phyloP scores from a whole-genome alignment of 75 land plant genomes.

The Larix kaempferi region DNA sequence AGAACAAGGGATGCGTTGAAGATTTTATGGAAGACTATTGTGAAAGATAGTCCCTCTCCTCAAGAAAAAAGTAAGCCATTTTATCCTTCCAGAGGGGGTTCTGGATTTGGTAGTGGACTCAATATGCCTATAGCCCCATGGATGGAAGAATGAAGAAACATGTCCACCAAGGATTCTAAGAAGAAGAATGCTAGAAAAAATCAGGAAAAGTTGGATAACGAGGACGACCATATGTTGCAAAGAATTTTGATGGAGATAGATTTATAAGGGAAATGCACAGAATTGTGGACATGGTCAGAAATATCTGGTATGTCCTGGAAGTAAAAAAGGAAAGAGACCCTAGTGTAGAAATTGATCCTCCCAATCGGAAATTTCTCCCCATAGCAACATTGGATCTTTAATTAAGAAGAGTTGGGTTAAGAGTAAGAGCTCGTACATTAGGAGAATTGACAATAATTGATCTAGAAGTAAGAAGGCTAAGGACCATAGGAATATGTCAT shows the following conservation, averaged over 20 bases:
- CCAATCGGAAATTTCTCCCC: constrained; percentile 7
- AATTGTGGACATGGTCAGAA: constrained; percentile 57
- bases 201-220: neutral
- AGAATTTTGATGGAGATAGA: constrained; percentile 21
- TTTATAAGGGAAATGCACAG: constrained; percentile 46
- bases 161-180: neutral
- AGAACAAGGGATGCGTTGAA: constrained; percentile 6
- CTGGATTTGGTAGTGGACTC: neutral
- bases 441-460: constrained; percentile 95
- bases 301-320: constrained; percentile 31
- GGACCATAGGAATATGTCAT: too few relatives aligned
- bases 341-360: neutral
- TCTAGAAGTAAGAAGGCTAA: constrained; percentile 73
- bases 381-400: constrained; percentile 51
- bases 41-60: neutral
- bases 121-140: constrained; percentile 6
- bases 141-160: constrained; percentile 7
- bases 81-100: neutral
- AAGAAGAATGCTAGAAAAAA: neutral
- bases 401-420: constrained; percentile 45
- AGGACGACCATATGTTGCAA: neutral
- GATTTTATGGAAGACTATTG: neutral
- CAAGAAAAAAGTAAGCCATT: neutral
- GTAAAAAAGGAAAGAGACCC: constrained; percentile 17
- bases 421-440: constrained; percentile 66